Base-by-base conservation (phyloP, 345 rosid genomes). In the Angophora floribunda region DNA sequence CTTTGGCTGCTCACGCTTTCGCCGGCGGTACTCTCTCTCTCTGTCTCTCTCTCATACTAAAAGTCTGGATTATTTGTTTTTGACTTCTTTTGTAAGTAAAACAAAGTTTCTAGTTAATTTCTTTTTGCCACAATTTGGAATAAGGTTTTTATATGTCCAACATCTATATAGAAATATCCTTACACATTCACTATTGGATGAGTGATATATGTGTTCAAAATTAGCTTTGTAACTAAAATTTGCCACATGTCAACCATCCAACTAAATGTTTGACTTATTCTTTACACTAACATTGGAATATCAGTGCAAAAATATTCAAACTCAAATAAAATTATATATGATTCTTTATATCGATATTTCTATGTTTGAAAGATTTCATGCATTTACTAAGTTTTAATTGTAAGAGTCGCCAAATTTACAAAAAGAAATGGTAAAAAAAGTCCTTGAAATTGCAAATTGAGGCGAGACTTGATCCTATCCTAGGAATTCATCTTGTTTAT, bases 91-190 rank as follows among this genome's bases (percentile, higher is more conserved):
- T 28, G 5, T 6, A 63, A 13, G 70, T 28, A 5, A 7, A 59
- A 59, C 4, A 26, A 24, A 4, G 13, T 30, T 26, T 30, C 13
- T 24, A 11, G 16, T 63, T 63, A 26, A 63, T 28, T n/a, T 8
- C 13, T 63, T 28, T n/a, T n/a, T n/a, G 32, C 32, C 70, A 63
- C 28, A 63, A 63, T 6, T 28, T 28, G 30, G 65, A 4, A 59
- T 10, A 4, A 14, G 22, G 22, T 57, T 57, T 24, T n/a, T 57
- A 6, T 59, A 10, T 30, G 30, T 13, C 65, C 6, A 59, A 30
- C 65, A n/a, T 0, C 0, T 24, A 3, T 59, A n/a, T n/a, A n/a
- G 65, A 4, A 59, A 26, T 10, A 9, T 0, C 6, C 6, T 57
- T 57, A 24, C 5, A 57, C 2, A 57, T 24, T 9, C 6, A 57